These are phyloP conservation scores for Acanthamoeba healyi DNA, from an alignment of 208 protist genomes.

Conservation along the genomic window DNA sequence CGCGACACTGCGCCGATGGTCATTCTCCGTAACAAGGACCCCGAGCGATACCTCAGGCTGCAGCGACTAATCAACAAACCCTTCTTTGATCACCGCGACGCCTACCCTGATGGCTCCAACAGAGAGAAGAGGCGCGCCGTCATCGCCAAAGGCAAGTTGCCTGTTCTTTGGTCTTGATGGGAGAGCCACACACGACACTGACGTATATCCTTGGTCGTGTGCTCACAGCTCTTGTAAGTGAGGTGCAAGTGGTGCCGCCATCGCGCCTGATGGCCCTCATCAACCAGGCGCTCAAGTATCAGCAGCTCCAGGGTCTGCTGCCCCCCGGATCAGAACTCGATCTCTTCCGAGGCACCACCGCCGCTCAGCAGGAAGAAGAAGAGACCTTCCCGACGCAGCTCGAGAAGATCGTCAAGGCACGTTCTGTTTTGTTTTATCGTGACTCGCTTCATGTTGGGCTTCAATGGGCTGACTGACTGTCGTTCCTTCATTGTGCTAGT, in stretches of 20 bases:
- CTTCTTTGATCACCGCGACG: conserved; percentile 70
- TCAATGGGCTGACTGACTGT: no score
- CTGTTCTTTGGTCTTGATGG: background rate
- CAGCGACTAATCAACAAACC: conserved; percentile 74
- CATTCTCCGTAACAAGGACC: conserved; percentile 1
- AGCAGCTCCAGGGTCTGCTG: conserved; percentile 69
- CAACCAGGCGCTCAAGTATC: conserved; percentile 73
- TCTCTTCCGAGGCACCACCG: conserved; percentile 71
- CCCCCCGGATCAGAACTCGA: conserved; percentile 69
- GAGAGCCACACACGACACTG: no score
- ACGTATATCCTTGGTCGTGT: background rate
- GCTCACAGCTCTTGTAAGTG: background rate
- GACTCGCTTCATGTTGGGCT: no score
- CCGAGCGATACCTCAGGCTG: conserved; percentile 66
- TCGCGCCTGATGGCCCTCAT: conserved; percentile 75
- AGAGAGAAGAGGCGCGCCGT: conserved; percentile 67
- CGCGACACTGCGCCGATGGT: conserved; percentile 61
- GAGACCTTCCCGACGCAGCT: conserved; percentile 62
- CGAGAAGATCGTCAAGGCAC: conserved; percentile 65
- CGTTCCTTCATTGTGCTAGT: conserved; percentile 55
- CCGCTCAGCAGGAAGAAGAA: conserved; percentile 70
- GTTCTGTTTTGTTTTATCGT: background rate
- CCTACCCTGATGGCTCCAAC: conserved; percentile 69
- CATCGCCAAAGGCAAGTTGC: conserved; percentile 39
- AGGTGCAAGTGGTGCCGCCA: conserved; percentile 75